Percentiles rank a stretch among this genome's conserved stretches.
These are phyloP conservation scores for Suhomyces kilbournensis DNA, from an alignment of 805 yeast genomes.

Conservation along the genomic window DNA sequence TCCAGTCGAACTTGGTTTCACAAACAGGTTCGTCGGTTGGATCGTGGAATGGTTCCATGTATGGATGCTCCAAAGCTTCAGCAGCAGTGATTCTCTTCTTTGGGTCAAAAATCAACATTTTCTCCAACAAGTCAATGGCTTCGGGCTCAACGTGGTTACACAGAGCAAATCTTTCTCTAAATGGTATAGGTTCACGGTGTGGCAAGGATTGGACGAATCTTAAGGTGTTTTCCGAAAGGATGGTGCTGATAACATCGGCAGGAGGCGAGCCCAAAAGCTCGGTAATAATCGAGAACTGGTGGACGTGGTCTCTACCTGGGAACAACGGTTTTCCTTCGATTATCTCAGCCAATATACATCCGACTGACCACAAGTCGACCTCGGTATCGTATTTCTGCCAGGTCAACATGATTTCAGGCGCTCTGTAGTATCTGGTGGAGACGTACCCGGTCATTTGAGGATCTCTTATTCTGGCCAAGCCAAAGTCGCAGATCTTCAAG, in stretches of 20 bases:
- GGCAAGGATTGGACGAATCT: constrained; percentile 94
- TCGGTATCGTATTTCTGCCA: constrained; percentile 98
- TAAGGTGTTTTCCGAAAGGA: constrained; percentile 91
- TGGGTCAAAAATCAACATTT: constrained; percentile 94
- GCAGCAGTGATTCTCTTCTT: constrained; percentile 91
- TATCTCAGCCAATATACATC: constrained; percentile 97
- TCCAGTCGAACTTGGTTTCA: constrained; percentile 92
- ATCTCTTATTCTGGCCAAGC: constrained; percentile 94
- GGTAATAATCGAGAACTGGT: constrained; percentile 95
- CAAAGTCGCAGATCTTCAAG: constrained; percentile 88
- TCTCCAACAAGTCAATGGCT: constrained; percentile 82
- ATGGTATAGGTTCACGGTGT: constrained; percentile 86
- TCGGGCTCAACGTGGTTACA: constrained; percentile 65
- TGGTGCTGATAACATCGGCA: constrained; percentile 90
- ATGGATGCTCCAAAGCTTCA: constrained; percentile 85
- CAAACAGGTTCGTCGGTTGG: constrained; percentile 97
- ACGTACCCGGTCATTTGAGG: constrained; percentile 99
- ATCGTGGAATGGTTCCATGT: constrained; percentile 93
- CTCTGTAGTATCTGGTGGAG: constrained; percentile 91
- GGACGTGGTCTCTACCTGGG: constrained; percentile 98
- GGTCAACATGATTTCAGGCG: constrained; percentile 97
- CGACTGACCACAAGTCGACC: constrained; percentile 98
- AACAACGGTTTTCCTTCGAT: constrained; percentile 94
- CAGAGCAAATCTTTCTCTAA: constrained; percentile 72
- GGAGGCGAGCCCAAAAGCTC: constrained; percentile 97